Evolutionary conservation across 2,329 filamentous ascomycete species (phyloP), one percentile per base, ranked within the genome.

Genomic region (Fusarium robinianum): DNA sequence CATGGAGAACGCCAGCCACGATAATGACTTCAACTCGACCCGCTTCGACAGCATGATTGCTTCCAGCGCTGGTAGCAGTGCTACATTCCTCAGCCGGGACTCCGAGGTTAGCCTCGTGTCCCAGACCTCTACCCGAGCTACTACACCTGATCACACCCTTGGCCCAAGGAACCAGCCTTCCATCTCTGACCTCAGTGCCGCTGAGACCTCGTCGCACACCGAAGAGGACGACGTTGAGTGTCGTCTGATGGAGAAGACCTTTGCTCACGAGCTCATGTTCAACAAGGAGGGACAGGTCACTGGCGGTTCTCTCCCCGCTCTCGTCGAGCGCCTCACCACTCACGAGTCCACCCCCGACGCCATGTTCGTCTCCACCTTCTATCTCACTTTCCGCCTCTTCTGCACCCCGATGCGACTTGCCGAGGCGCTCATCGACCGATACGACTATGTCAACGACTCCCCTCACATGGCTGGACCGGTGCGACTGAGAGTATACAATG

Each of bases 281-380:
- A 96, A 95, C 72, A 95, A 95, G 67, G 92, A 97, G 57, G 91
- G 92, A 2, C 88, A 95, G 51, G 85, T 99, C n/a, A 88, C 88
- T 27, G 94, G 94, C 32, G 94, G 94, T 10, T 95, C 90, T 3
- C 78, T 99, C 9, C 83, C 88, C 5, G 94, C 94, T 3, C 74
- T 99, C 18, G 86, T 99, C n/a, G 94, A 99, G 73, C 85, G 90
- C 51, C 80, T 99, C 27, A 97, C 94, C 1, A 90, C 88, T 0
- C 90, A 95, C 64, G 90, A 96, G 65, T 88, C 90, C 1, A 95
- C 92, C 0, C 94, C 94, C 0, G 92, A 97, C 64, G 83, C 88
- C 12, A 82, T 88, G 62, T 97, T 97, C 59, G 89, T 96, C 27
- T 91, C 90, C 3, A 90, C 94, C 0, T 97, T 99, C 64, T 97